A percentile compares a stretch with the other conserved stretches of the same genome.
Evolutionary conservation across 2,329 filamentous ascomycete genomes (phyloP).

Genomic region (Diplodia seriata): DNA sequence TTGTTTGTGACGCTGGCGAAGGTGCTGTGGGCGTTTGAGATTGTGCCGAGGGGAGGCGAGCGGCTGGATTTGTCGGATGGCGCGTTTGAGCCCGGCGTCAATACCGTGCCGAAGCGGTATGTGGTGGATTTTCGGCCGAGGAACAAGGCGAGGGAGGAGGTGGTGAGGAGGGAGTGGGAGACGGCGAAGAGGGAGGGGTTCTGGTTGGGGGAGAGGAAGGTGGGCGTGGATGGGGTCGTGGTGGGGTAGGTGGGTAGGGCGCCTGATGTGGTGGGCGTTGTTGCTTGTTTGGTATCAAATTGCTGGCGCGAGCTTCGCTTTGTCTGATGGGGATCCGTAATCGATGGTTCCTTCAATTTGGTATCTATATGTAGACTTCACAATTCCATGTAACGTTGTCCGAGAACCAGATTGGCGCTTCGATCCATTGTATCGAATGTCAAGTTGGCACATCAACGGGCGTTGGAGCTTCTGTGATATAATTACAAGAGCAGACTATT

Average conservation of each 20-base stretch:
- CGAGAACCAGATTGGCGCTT: no score
- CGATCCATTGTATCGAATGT: no score
- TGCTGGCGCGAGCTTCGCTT: not conserved
- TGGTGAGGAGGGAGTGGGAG: constrained; percentile 36
- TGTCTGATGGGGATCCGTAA: no score
- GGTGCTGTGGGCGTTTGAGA: constrained; percentile 33
- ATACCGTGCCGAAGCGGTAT: constrained; percentile 40
- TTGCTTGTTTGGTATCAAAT: not conserved
- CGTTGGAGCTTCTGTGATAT: no score
- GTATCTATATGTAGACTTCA: no score
- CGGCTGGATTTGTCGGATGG: constrained; percentile 32
- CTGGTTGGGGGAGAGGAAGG: constrained; percentile 38
- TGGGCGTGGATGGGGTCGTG: constrained; percentile 41
- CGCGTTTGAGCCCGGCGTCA: constrained; percentile 36
- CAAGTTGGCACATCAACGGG: no score
- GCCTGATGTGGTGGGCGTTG: not conserved
- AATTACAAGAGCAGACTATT: no score
- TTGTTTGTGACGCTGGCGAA: constrained; percentile 28
- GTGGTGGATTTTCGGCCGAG: constrained; percentile 36
- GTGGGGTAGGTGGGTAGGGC: not conserved
- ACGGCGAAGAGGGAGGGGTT: constrained; percentile 35
- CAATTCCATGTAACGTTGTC: no score
- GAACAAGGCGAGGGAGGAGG: constrained; percentile 25
- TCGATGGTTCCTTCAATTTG: no score
- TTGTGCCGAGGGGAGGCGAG: constrained; percentile 10